Evolutionary conservation across 1,284 basidiomycete species (phyloP), one percentile per base, ranked within the genome.

Genomic region (Austropuccinia psidii): DNA sequence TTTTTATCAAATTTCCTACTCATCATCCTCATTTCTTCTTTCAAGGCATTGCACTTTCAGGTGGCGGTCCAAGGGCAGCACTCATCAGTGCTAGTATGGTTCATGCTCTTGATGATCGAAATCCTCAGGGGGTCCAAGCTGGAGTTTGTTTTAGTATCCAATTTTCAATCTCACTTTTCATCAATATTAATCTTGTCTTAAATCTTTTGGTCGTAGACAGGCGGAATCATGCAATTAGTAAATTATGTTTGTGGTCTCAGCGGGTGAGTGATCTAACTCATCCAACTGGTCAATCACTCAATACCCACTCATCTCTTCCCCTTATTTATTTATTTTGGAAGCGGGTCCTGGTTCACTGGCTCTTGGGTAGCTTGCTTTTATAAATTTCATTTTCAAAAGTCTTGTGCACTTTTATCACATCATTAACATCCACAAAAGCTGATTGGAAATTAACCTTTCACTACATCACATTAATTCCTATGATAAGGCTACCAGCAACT

Each of bases 341-440:
- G 68, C 21, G 68, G 68, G 4, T 60, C 68, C 31, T 72, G 68
- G 68, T 72, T 72, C 39, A 72, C 68, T 15, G 68, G 68, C 29
- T 72, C 68, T 24, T 72, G 68, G 68, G 67, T 69, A 41, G 15
- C 43, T 24, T 52, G 47, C 27, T n/a, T 9, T 50, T 4, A 39
- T 37, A 24, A n/a, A 19, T 29, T 29, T 17, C 24, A 11, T 52
- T 27, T 52, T 27, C 24, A 15, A 52, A 27, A 13, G 50, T 52
- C 50, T 11, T n/a, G n/a, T n/a, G n/a, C n/a, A n/a, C n/a, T n/a
- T n/a, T n/a, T n/a, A n/a, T n/a, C n/a, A n/a, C n/a, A n/a, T n/a
- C n/a, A n/a, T n/a, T n/a, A n/a, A n/a, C 19, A 31, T 6, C n/a
- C 7, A 19, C 31, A 17, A 19, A 11, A 52, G 11, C 4, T 41